Base-by-base conservation (phyloP, 164 flowering plant species). In the Kingdonia uniflora region DNA sequence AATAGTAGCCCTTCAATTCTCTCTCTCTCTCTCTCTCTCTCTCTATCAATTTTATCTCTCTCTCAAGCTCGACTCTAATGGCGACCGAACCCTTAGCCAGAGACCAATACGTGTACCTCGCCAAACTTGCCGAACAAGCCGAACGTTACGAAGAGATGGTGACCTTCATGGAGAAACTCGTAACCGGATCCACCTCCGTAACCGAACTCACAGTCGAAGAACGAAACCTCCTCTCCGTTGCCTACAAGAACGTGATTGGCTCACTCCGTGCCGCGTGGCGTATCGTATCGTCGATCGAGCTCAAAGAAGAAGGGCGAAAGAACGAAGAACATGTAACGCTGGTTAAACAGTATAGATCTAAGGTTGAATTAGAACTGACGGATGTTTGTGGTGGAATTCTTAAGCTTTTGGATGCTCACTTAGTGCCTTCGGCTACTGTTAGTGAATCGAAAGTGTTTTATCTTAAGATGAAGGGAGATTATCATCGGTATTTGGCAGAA, bases 71-170 rank as follows among this genome's bases (percentile, higher is more conserved):
- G 1, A 44, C 65, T 35, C 26, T 24, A 56, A 57, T 58, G 62
- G 68, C 68, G 62, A 12, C 49, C 13, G 43, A 81, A 3, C 73
- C 72, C 66, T 81, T 81, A 6, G 71, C 54, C 64, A 55, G 95
- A n/a, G 80, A 77, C 11, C 85, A 82, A 65, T 79, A 65, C 58
- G 83, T 82, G 17, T 82, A 79, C 79, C 63, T 82, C 25, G 84
- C 92, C 8, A 84, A 84, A 65, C 73, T 84, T n/a, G 81, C 91
- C 15, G 85, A 81, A 66, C 85, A 84, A 49, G 89, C 88, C 19
- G 91, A 86, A 65, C 72, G 95, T 8, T 86, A 86, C 65, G 95
- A 86, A 45, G 95, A 86, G 74, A 87, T 87, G 95, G 89, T 74
- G 15, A 54, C 66, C 55, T 80, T 73, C 79, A 82, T 84, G 89